Base-by-base conservation (phyloP, 169 alveolate species). In the Pseudocohnilembus persalinus region DNA sequence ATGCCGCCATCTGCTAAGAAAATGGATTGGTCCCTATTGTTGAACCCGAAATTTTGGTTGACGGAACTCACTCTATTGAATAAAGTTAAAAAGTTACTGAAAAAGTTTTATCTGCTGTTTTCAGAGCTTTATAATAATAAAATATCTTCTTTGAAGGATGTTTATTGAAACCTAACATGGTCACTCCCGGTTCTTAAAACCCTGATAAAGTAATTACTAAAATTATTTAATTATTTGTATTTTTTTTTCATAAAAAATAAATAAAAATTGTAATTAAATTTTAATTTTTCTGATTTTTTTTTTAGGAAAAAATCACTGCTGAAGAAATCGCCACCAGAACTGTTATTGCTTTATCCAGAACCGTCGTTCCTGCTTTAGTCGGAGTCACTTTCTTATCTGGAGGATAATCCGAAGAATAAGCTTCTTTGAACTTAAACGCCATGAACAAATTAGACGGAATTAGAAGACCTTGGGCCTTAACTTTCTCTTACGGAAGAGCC, bases 401-500 rank as follows among this genome's bases (percentile, higher is more conserved):
- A 27, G 99, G 99, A 72, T 98, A 98, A 93, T 95, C 99, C 32
- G 99, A 99, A 93, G 99, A 98, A 87, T 99, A 98, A 87, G 99
- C 99, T 34, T 94, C 99, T 65, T 87, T 95, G 68, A 97, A 98
- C 94, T 91, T 99, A 85, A 97, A 98, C 93, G 99, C 97, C 83
- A 98, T 99, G 96, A 98, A 98, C 96, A 93, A 93, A 92, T 84
- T 97, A 81, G 95, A 93, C 49, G 89, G 90, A 72, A 95, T 93
- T 87, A 91, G 93, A 74, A 92, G 94, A 77, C 99, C 99, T 63
- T 98, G 99, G 99, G 89, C 93, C 84, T 95, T 99, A 28, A 94
- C 99, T 72, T 99, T 99, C 99, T 98, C 99, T 64, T 99, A 97
- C 89, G 99, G 99, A 82, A 96, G 99, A 84, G 99, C 99, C 35